Base-by-base conservation (phyloP, 768 basidiomycete species). In the Cystobasidiopsis lactophilus region DNA sequence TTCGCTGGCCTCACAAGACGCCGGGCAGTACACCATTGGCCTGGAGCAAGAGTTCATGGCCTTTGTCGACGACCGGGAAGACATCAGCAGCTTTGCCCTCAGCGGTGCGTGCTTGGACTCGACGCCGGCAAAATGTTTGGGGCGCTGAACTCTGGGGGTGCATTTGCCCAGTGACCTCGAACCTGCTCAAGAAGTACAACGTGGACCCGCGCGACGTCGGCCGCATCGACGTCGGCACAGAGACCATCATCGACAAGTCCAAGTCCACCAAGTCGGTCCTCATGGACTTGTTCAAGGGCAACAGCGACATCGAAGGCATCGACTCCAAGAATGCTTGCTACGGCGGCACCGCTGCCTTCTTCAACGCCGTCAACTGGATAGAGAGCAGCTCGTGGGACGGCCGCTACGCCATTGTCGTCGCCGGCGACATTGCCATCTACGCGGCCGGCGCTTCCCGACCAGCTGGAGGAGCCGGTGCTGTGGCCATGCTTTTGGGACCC, bases 241-340 rank as follows among this genome's bases (percentile, higher is more conserved):
- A 98, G 68, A 95, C 93, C 38, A 85, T 96, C 69, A 93, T 98
- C 62, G 93, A 98, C 77, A 96, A 96, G 72, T 89, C 86, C 40
- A 98, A 98, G 70, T 84, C 91, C 5, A 85, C 86, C 68, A 98
- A 98, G 71, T 95, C 93, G 2, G 80, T 84, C 53, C 76, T 98
- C 56, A 96, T 98, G 93, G 86, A 95, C 69, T 80, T 96, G 63
- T 98, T 98, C 65, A 78, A 82, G 41, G 88, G 88, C 53, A 98
- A 98, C 76, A 77, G 75, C 62, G 93, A 98, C 65, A 86, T 98
- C 53, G 93, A 98, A 70, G 93, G 93, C 60, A 82, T 98, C 67
- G 93, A 98, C 71, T 88, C 84, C 43, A 96, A 96, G 73, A 98
- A 95, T 66, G 93, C 93, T 19, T 98, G 93, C 73, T 98, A 98